Base-by-base conservation (phyloP, 2,329 filamentous ascomycete genomes). In the Trichoderma afroharzianum region DNA sequence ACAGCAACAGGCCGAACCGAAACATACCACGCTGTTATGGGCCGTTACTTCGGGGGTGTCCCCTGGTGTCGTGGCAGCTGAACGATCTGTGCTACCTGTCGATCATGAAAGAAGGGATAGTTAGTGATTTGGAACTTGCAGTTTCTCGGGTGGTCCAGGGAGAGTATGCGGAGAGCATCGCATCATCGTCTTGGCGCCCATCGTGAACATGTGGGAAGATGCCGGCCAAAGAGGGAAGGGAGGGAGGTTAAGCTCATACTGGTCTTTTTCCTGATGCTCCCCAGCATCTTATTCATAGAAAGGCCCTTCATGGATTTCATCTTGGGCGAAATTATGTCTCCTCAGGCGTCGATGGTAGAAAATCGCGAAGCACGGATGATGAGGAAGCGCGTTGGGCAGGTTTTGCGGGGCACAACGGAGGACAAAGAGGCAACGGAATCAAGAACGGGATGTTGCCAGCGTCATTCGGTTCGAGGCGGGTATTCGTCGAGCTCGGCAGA, bases 41-140 rank as follows among this genome's bases (percentile, higher is more conserved):
- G 89, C 91, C 77, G 88, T 90, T 72, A 85, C 88, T 81, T 93
- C 92, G 69, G 92, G 92, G 15, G 88, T 88, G 76, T 91, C 89
- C 72, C 83, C 83, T 14, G 79, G 75, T n/a, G 76, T 77, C 15
- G 72, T 63, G 53, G 77, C 74, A 47, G 78, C 75, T 58, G 75
- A 71, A 47, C 70, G 33, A 57, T 72, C 68, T 24, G 68, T 32
- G 32, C 55, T 55, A 21, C n/a, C 71, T 70, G 33, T 39, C 12
- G n/a, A 28, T 15, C 12, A 39, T 14, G 18, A 67, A 57, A 18
- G 9, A 59, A 58, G 15, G 18, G 8, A 26, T 33, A 7, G 43
- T 59, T 26, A 68, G 66, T 14, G 18, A 26, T 24, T 4, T 32
- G 53, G 33, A 9, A 15, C 24, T 24, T 33, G 4, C 26, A 4